These are phyloP conservation scores for Calendula officinalis DNA, from an alignment of 129 eudicot species.

Conservation along the genomic window DNA sequence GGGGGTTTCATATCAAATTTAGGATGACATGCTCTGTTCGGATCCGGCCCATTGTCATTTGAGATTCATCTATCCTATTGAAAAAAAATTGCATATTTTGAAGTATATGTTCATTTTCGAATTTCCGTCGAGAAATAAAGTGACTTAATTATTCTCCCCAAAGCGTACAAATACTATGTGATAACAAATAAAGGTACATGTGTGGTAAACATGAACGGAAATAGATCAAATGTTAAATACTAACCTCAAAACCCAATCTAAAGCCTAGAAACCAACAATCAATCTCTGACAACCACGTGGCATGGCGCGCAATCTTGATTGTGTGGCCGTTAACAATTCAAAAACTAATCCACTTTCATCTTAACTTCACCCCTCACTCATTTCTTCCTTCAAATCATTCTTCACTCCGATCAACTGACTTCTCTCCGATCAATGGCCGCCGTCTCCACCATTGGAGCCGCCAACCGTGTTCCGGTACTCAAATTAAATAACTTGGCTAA, in stretches of 20 bases:
- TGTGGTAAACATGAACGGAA: conserved; percentile 31
- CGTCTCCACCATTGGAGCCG: conserved; percentile 75
- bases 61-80: too few species aligned
- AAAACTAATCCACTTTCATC: conserved; percentile 27
- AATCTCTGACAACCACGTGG: conserved; percentile 50
- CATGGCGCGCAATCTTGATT: conserved; percentile 57
- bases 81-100: not conserved
- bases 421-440: conserved; percentile 59
- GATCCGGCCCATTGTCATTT: too few species aligned
- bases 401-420: not conserved
- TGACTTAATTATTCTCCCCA: conserved; percentile 17
- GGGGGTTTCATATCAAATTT: too few species aligned
- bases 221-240: conserved; percentile 22
- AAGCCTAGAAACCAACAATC: conserved; percentile 15
- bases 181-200: conserved; percentile 15
- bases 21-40: too few species aligned
- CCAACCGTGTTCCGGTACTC: conserved; percentile 75
- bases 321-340: conserved; percentile 55
- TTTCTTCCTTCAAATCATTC: conserved; percentile 20
- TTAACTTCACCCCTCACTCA: conserved; percentile 4
- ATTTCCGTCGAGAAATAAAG: not conserved
- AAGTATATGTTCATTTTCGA: not conserved
- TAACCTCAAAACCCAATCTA: conserved; percentile 21
- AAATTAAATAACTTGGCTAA: not conserved
- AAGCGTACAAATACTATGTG: conserved; percentile 14